These are phyloP conservation scores for Cyberlindnera maritima DNA, from an alignment of 805 yeast genomes.

Conservation along the genomic window DNA sequence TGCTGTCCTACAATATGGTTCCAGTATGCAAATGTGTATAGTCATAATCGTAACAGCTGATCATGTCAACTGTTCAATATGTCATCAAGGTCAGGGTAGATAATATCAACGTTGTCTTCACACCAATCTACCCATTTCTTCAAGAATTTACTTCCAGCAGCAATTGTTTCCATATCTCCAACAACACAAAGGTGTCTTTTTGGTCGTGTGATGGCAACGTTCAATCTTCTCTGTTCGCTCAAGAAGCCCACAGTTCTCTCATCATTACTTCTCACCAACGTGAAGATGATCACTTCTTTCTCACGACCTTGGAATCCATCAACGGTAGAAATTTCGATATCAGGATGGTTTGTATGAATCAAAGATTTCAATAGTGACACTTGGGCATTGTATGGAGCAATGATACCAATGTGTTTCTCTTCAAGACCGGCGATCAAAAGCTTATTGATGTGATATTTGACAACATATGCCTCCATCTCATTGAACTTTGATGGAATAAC, in stretches of 20 bases:
- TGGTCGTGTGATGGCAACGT: slow-evolving; percentile 93
- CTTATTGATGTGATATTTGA: slow-evolving; percentile 49
- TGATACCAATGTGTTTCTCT: slow-evolving; percentile 68
- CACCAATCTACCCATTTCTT: slow-evolving; percentile 68
- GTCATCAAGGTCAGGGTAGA: slow-evolving; percentile 51
- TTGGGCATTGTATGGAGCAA: slow-evolving; percentile 90
- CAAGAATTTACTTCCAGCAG: slow-evolving; percentile 42
- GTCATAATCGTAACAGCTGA: not conserved
- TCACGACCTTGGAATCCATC: slow-evolving; percentile 98
- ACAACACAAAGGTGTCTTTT: slow-evolving; percentile 79
- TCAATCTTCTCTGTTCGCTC: slow-evolving; percentile 72
- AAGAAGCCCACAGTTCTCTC: slow-evolving; percentile 75
- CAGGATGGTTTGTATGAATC: slow-evolving; percentile 26
- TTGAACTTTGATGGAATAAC: slow-evolving; percentile 62
- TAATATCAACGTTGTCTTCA: slow-evolving; percentile 59
- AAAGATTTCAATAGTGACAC: slow-evolving; percentile 48
- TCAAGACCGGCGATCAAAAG: slow-evolving; percentile 52
- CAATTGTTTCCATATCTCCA: slow-evolving; percentile 78
- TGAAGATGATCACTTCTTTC: slow-evolving; percentile 77
- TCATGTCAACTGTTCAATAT: slow-evolving; percentile 16
- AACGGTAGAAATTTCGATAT: slow-evolving; percentile 79
- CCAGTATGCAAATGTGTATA: too few species aligned
- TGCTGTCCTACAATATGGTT: too few species aligned
- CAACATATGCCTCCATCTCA: slow-evolving; percentile 71
- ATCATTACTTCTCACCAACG: slow-evolving; percentile 81